Evolutionary conservation across 768 basidiomycete genomes (phyloP), one percentile per base, ranked within the genome.

Genomic region (Rhodosporidiobolus sp.): DNA sequence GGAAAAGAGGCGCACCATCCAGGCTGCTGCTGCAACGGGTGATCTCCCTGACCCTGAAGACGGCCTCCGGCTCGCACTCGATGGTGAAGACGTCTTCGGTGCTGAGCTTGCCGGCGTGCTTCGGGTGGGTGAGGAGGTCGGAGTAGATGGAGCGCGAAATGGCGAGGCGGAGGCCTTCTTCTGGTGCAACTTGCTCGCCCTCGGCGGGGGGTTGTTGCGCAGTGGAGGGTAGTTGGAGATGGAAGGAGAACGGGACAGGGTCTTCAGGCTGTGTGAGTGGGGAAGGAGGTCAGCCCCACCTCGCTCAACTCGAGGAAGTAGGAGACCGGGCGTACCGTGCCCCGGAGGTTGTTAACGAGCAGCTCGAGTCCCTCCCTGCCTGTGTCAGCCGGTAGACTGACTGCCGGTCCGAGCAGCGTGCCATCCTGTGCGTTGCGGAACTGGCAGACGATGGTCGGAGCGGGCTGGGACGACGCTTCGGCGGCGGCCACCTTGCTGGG

Each of bases 391-490:
- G 93, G 94, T 59, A 97, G 82, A 81, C 87, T 92, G 79, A 98
- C 88, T 0, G 90, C 88, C 62, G 94, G 93, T 32, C 93, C 94
- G 30, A 98, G 83, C 7, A 87, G 82, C 68, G 84, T 83, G 0
- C 89, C 92, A 81, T 94, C 90, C 62, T 94, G 89, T 69, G 94
- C 91, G 6, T 89, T 90, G 35, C 94, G 88, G 80, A 98, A 97
- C 78, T 95, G 92, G 30, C 96, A 93, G 24, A 97, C 86, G 67
- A 98, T 83, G 73, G 88, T 88, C 0, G 88, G 87, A 2, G 87
- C 84, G 17, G 82, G 81, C 17, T 28, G 50, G 24, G 62, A 43
- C 3, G 77, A 46, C 1, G 71, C 30, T 17, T 58, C 68, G 28
- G 58, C 52, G 38, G 70, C 71, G 1, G 69, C 55, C 28, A 57